Evolutionary conservation across 768 basidiomycete species (phyloP).

Genomic region (Auriscalpium orientale): DNA sequence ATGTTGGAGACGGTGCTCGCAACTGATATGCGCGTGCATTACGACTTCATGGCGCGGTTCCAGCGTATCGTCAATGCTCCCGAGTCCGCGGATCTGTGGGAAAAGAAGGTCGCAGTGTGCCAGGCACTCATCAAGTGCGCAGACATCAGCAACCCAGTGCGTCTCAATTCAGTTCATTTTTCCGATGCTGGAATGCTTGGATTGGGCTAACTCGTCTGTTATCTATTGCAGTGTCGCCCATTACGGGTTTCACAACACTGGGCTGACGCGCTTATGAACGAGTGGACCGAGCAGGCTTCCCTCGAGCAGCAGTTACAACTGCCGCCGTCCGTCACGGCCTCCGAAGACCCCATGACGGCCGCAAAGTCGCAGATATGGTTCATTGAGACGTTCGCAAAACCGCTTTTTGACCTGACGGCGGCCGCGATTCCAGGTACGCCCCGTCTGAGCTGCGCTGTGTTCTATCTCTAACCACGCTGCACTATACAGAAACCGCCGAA

Average conservation of each 20-base stretch:
- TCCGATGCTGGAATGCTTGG: neutral
- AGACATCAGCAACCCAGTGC: constrained; percentile 95
- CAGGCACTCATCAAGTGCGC: constrained; percentile 95
- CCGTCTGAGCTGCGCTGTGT: constrained; percentile 4
- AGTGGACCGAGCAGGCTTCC: constrained; percentile 88
- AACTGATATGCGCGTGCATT: constrained; percentile 93
- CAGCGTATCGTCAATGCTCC: constrained; percentile 36
- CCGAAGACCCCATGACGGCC: constrained; percentile 50
- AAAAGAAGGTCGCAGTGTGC: constrained; percentile 61
- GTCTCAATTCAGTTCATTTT: constrained; percentile 24
- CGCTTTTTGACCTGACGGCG: constrained; percentile 72
- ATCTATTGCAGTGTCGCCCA: constrained; percentile 66
- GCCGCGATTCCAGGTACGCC: constrained; percentile 66
- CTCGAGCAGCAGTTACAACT: constrained; percentile 76
- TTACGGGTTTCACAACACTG: constrained; percentile 88
- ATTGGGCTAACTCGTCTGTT: neutral
- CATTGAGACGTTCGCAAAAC: constrained; percentile 73
- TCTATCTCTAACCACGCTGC: neutral
- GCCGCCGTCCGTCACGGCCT: constrained; percentile 44
- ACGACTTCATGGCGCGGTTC: constrained; percentile 72
- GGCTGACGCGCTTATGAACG: constrained; percentile 81
- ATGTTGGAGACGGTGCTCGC: constrained; percentile 80
- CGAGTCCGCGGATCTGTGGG: constrained; percentile 28
- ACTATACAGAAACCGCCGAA: constrained; percentile 48
- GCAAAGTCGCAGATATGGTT: constrained; percentile 87